These are phyloP conservation scores for Moringa oleifera DNA, from an alignment of 345 rosid genomes.

Conservation along the genomic window DNA sequence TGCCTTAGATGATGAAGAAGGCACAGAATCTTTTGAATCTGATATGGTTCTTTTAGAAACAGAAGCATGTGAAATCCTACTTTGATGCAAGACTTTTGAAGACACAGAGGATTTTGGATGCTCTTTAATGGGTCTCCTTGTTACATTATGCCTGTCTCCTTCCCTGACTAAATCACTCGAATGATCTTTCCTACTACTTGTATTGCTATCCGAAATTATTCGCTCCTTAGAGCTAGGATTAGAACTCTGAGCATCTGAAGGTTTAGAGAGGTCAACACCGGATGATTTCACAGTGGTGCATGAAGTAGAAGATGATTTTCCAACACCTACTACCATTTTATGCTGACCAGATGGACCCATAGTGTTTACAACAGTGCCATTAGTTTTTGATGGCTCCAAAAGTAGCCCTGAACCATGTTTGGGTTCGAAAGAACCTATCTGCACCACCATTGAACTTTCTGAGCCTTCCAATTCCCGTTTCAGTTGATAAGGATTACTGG, in stretches of 20 bases:
- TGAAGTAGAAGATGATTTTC: conserved; percentile 40
- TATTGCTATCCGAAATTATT: conserved; percentile 28
- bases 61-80: conserved; percentile 52
- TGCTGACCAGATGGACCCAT: conserved; percentile 27
- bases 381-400: conserved; percentile 37
- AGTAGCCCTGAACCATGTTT: conserved; percentile 29
- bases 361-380: conserved; percentile 27
- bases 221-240: conserved; percentile 33
- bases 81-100: conserved; percentile 38
- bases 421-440: conserved; percentile 30
- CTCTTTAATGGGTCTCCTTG: conserved; percentile 43
- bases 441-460: conserved; percentile 26
- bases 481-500: conserved; percentile 16
- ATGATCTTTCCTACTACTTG: conserved; percentile 37
- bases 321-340: conserved; percentile 39
- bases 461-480: conserved; percentile 34
- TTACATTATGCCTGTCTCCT: conserved; percentile 34
- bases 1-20: conserved; percentile 41
- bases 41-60: conserved; percentile 39
- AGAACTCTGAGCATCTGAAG: conserved; percentile 38
- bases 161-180: conserved; percentile 34
- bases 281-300: conserved; percentile 35
- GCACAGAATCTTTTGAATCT: conserved; percentile 48
- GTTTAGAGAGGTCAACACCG: conserved; percentile 34
- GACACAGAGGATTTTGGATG: conserved; percentile 33